These are phyloP conservation scores for Abelmoschus esculentus DNA, from an alignment of 345 rosid genomes.

Conservation along the genomic window DNA sequence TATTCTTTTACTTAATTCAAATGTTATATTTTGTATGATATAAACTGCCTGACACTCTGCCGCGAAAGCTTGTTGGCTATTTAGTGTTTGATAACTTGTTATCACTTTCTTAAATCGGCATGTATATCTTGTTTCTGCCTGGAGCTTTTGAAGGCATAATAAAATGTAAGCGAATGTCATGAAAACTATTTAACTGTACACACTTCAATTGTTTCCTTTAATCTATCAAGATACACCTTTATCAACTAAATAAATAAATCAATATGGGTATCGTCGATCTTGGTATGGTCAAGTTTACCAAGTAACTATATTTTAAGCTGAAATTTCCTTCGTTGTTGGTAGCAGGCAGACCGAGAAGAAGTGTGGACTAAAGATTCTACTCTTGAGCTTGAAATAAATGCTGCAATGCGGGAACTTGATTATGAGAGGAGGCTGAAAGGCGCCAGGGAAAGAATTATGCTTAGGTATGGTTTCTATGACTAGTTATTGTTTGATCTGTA, in stretches of 20 bases:
- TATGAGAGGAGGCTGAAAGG: slow-evolving; percentile 85
- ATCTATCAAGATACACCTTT: neutral
- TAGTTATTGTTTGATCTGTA: neutral
- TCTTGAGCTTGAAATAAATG: slow-evolving; percentile 74
- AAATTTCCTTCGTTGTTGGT: slow-evolving; percentile 51
- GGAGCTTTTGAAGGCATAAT: neutral
- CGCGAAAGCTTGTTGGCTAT: neutral
- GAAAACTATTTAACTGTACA: neutral
- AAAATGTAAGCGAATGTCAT: neutral
- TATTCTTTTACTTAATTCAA: neutral
- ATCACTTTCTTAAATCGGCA: neutral
- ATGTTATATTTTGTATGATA: neutral
- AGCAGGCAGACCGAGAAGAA: slow-evolving; percentile 98
- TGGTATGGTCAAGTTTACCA: neutral
- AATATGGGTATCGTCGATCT: neutral
- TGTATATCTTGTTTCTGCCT: neutral
- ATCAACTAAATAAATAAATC: neutral
- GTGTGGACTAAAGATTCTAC: slow-evolving; percentile 92
- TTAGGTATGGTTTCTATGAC: slow-evolving; percentile 48
- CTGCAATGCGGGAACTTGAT: slow-evolving; percentile 77
- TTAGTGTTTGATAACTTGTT: neutral
- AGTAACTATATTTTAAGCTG: slow-evolving; percentile 39
- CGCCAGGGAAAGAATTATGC: slow-evolving; percentile 97
- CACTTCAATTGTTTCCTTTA: too few relatives aligned
- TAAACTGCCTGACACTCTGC: neutral